phyloP scores from a whole-genome alignment of 2,329 filamentous ascomycete genomes.

The Bretziella fagacearum region DNA sequence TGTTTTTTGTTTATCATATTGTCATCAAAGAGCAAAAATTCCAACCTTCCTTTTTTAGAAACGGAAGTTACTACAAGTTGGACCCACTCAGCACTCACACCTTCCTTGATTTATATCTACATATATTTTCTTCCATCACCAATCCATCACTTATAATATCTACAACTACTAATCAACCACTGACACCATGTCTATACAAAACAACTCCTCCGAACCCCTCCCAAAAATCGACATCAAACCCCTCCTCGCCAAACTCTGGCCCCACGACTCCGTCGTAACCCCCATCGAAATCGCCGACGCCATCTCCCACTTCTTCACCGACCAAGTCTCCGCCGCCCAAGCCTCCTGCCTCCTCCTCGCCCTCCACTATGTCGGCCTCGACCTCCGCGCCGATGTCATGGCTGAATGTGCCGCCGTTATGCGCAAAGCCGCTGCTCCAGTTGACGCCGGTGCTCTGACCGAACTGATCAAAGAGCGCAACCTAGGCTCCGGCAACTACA shows the following conservation, averaged over 20 bases:
- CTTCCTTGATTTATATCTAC: no score
- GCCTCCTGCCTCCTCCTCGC: slow-evolving; percentile 75
- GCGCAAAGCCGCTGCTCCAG: slow-evolving; percentile 57
- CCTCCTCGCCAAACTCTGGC: slow-evolving; percentile 58
- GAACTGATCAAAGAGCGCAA: slow-evolving; percentile 43
- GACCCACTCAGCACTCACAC: no score
- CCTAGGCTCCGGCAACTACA: slow-evolving; percentile 54
- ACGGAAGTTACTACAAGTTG: no score
- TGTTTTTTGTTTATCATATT: no score
- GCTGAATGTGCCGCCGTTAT: slow-evolving; percentile 71
- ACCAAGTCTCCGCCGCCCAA: slow-evolving; percentile 76
- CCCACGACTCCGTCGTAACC: slow-evolving; percentile 37
- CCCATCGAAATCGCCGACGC: slow-evolving; percentile 78
- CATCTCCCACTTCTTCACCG: slow-evolving; percentile 79
- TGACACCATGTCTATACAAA: no score
- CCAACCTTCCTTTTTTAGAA: no score
- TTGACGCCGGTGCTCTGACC: slow-evolving; percentile 47
- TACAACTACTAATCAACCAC: no score
- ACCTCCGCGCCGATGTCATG: slow-evolving; percentile 70
- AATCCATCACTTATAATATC: no score
- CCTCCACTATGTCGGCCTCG: slow-evolving; percentile 77
- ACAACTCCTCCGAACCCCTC: no score
- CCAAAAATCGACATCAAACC: slow-evolving; percentile 44
- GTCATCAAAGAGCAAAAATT: no score
- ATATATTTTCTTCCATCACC: no score